phyloP scores from a whole-genome alignment of 345 rosid genomes.

The Ceriops decandra region DNA sequence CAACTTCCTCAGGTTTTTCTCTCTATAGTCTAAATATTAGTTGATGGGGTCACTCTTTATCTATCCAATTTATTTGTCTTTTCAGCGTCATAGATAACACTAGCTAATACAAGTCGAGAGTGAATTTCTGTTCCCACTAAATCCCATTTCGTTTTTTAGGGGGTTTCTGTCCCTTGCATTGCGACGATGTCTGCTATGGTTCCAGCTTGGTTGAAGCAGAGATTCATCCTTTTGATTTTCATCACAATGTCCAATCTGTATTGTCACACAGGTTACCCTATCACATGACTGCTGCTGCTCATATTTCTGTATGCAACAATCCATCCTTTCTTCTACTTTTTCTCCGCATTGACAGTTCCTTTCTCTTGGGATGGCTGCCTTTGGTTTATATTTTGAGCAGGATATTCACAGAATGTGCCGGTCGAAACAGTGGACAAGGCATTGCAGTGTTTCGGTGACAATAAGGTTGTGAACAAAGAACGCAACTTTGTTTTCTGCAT shows the following conservation, averaged over 20 bases:
- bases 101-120: background rate
- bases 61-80: background rate
- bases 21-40: no score
- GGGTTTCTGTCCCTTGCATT: no score
- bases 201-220: background rate
- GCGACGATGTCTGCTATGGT: background rate
- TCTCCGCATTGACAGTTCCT: background rate
- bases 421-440: constrained; percentile 36
- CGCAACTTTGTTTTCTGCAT: background rate
- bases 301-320: background rate
- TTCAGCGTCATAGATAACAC: background rate
- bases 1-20: background rate
- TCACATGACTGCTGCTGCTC: background rate
- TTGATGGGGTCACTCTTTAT: background rate
- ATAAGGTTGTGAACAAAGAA: constrained; percentile 23
- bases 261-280: constrained; percentile 18
- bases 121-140: background rate
- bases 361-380: background rate
- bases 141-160: background rate
- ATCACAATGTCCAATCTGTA: constrained; percentile 11
- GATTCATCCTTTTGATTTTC: background rate
- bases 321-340: background rate
- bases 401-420: constrained; percentile 27
- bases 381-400: constrained; percentile 15
- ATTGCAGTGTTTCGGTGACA: constrained; percentile 38